These are phyloP conservation scores for Solanum aculeatissimum DNA, from an alignment of 305 asterid species.

Conservation along the genomic window DNA sequence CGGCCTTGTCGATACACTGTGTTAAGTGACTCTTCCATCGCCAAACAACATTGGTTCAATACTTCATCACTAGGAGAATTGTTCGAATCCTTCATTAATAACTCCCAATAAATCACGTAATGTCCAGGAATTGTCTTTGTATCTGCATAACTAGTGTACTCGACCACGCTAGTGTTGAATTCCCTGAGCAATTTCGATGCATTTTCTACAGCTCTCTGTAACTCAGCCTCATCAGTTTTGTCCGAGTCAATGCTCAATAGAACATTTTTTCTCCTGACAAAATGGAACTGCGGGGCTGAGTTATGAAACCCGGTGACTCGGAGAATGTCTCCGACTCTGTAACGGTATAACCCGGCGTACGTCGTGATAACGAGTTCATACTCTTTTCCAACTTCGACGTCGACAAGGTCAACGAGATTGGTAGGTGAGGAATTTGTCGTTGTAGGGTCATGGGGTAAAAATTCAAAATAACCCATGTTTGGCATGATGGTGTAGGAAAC, in stretches of 20 bases:
- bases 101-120: constrained; percentile 85
- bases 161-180: constrained; percentile 60
- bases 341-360: constrained; percentile 70
- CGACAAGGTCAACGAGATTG: constrained; percentile 58
- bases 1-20: constrained; percentile 92
- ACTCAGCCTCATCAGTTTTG: constrained; percentile 91
- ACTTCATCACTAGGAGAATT: constrained; percentile 32
- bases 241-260: constrained; percentile 85
- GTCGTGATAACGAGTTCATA: constrained; percentile 90
- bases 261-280: constrained; percentile 78
- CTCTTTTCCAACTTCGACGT: constrained; percentile 75
- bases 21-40: constrained; percentile 90
- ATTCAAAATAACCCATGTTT: constrained; percentile 94
- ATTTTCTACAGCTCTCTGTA: constrained; percentile 65
- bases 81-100: constrained; percentile 39
- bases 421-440: constrained; percentile 19
- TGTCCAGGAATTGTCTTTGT: constrained; percentile 81
- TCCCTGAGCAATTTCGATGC: constrained; percentile 42
- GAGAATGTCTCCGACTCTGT: constrained; percentile 89
- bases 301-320: constrained; percentile 91
- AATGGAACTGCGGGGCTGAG: constrained; percentile 80
- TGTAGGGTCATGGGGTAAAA: constrained; percentile 54
- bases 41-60: constrained; percentile 51
- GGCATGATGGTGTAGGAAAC: constrained; percentile 95
- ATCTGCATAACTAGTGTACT: constrained; percentile 89